A percentile compares a stretch with the other conserved stretches of the same genome.
These are phyloP conservation scores for Kockovaella imperatae DNA, from an alignment of 768 basidiomycete genomes.

Conservation along the genomic window DNA sequence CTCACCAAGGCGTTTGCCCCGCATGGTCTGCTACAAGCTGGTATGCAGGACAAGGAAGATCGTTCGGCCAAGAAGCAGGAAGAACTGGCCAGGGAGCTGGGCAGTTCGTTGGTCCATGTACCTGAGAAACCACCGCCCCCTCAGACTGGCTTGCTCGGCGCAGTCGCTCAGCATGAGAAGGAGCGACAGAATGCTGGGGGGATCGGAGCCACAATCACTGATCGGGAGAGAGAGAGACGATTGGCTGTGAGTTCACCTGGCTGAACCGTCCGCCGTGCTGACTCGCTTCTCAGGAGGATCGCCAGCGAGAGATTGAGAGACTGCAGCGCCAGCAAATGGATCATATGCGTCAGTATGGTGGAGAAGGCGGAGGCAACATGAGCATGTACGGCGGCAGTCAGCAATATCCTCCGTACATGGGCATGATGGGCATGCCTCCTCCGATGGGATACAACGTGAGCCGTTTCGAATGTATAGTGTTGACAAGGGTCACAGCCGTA, in stretches of 20 bases:
- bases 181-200: slow-evolving; percentile 92
- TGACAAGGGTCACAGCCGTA: slow-evolving; percentile 13
- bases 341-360: slow-evolving; percentile 64
- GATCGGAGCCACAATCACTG: slow-evolving; percentile 86
- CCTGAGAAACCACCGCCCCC: slow-evolving; percentile 89
- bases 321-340: slow-evolving; percentile 81
- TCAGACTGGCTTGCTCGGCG: slow-evolving; percentile 88
- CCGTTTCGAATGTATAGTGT: neutral
- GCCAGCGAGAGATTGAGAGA: slow-evolving; percentile 86
- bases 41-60: slow-evolving; percentile 90
- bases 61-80: slow-evolving; percentile 93
- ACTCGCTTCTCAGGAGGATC: slow-evolving; percentile 57
- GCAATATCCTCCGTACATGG: slow-evolving; percentile 24
- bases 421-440: slow-evolving; percentile 21
- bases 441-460: slow-evolving; percentile 20
- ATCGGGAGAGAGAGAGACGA: slow-evolving; percentile 87
- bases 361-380: slow-evolving; percentile 46
- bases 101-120: slow-evolving; percentile 89
- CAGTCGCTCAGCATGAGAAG: slow-evolving; percentile 88
- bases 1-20: slow-evolving; percentile 93
- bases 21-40: slow-evolving; percentile 87
- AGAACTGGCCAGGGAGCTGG: slow-evolving; percentile 82
- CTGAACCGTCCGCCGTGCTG: neutral
- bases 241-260: slow-evolving; percentile 50
- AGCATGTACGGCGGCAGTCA: slow-evolving; percentile 50